Evolutionary conservation across 768 basidiomycete genomes (phyloP), one percentile per base, ranked within the genome.

Genomic region (Hygrocybe punicea): DNA sequence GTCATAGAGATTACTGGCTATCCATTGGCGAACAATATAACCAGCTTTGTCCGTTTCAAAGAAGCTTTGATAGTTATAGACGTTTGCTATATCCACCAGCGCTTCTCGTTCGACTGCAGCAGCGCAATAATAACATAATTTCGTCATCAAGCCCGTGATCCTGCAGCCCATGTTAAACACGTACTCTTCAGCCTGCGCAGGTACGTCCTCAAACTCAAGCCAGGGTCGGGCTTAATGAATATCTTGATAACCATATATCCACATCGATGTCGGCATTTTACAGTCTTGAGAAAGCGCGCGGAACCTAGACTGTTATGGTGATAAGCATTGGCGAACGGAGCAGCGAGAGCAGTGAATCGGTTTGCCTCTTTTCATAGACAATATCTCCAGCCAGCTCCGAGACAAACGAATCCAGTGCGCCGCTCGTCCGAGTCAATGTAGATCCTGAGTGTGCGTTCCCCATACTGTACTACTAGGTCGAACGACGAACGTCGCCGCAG

Each of bases 21-120:
- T 78, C 92, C 93, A 99, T 70, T 98, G 96, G 19, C 96, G 80
- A 53, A 98, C 84, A 29, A 98, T 83, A 71, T 95, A 98, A 1
- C 93, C 97, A 6, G 95, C 97, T 68, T 90, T 91, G 63, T 98
- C 97, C 0, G 94, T 97, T 73, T 98, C 97, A 4, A 93, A 83
- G 56, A 95, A 92, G 0, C 84, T 78, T 61, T 95, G 92, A 67
- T 94, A 95, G 58, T 84, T 85, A 71, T 94, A 91, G 9, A 95
- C 81, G 70, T 98, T 97, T 2, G 89, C 80, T 36, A 97, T 85
- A 69, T 95, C 94, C 3, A 77, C 71, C 36, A 99, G 75, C 0
- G 87, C 81, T 58, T 98, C 94, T 59, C 91, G 81, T 67, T 98
- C 93, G 56, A 84, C 95, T 97, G 68, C 9, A 44, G 9, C 23